These are phyloP conservation scores for Pseudomonodictys pantanalensis DNA, from an alignment of 495 filamentous ascomycete genomes.

Conservation along the genomic window DNA sequence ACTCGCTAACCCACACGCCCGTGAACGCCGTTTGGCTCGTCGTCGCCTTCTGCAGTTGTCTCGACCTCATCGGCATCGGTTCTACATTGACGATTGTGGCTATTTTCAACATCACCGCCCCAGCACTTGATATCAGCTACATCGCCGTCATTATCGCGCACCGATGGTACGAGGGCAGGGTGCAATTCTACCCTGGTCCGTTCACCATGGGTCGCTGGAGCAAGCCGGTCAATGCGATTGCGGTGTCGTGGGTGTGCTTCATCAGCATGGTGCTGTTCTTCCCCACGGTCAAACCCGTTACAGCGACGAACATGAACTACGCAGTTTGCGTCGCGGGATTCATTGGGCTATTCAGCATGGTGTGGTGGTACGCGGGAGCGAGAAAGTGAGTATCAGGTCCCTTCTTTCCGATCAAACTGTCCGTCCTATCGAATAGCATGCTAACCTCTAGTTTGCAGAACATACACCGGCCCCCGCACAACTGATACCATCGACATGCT, in stretches of 20 bases:
- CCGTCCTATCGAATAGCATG: background rate
- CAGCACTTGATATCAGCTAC: constrained; percentile 67
- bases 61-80: constrained; percentile 68
- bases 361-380: constrained; percentile 66
- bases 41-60: constrained; percentile 57
- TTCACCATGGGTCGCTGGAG: constrained; percentile 63
- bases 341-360: constrained; percentile 59
- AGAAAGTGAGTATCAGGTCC: constrained; percentile 48
- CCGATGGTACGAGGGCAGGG: constrained; percentile 54
- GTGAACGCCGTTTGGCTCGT: constrained; percentile 72
- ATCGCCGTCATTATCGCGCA: constrained; percentile 66
- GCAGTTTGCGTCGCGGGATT: constrained; percentile 62
- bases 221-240: constrained; percentile 56
- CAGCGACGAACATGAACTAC: constrained; percentile 68
- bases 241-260: constrained; percentile 64
- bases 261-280: constrained; percentile 69
- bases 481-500: constrained; percentile 33
- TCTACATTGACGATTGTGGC: constrained; percentile 63
- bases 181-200: constrained; percentile 62
- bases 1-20: constrained; percentile 58
- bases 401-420: too few species aligned
- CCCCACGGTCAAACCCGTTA: constrained; percentile 60
- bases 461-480: constrained; percentile 36
- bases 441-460: constrained; percentile 20
- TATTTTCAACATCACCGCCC: constrained; percentile 70